Percentiles rank a stretch among this genome's conserved stretches.
phyloP scores from a whole-genome alignment of 805 yeast genomes.

The Schwanniomyces sp. region DNA sequence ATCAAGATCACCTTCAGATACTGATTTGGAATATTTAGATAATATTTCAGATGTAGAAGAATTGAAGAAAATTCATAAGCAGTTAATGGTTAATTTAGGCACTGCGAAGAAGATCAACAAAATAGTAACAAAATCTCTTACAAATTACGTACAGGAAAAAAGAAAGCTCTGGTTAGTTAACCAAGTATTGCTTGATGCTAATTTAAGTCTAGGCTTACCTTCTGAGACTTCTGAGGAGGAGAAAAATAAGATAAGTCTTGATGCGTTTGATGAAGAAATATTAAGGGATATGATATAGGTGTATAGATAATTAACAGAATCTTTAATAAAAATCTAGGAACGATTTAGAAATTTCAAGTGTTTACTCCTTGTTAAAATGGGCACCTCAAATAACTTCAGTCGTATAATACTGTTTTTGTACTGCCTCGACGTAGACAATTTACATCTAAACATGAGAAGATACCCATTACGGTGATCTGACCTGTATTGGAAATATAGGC shows the following conservation, averaged over 20 bases:
- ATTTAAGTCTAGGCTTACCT: conserved; percentile 37
- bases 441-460: too few relatives aligned
- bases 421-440: too few relatives aligned
- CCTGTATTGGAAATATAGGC: too few relatives aligned
- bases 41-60: conserved; percentile 12
- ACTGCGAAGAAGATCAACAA: conserved; percentile 41
- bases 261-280: conserved; percentile 10
- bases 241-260: conserved; percentile 5
- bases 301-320: neutral
- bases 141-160: conserved; percentile 22
- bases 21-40: conserved; percentile 16
- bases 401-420: too few relatives aligned
- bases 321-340: too few relatives aligned
- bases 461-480: too few relatives aligned
- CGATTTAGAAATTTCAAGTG: too few relatives aligned
- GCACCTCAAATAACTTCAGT: too few relatives aligned
- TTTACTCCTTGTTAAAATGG: too few relatives aligned
- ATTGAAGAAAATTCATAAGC: conserved; percentile 21
- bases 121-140: conserved; percentile 30
- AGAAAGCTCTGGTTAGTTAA: conserved; percentile 41
- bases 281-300: conserved; percentile 3
- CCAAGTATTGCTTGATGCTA: conserved; percentile 45
- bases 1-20: neutral
- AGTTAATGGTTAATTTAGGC: conserved; percentile 29
- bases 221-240: conserved; percentile 1